Evolutionary conservation across 2,329 filamentous ascomycete genomes (phyloP), one percentile per base, ranked within the genome.

Genomic region (Colletotrichum sp.): DNA sequence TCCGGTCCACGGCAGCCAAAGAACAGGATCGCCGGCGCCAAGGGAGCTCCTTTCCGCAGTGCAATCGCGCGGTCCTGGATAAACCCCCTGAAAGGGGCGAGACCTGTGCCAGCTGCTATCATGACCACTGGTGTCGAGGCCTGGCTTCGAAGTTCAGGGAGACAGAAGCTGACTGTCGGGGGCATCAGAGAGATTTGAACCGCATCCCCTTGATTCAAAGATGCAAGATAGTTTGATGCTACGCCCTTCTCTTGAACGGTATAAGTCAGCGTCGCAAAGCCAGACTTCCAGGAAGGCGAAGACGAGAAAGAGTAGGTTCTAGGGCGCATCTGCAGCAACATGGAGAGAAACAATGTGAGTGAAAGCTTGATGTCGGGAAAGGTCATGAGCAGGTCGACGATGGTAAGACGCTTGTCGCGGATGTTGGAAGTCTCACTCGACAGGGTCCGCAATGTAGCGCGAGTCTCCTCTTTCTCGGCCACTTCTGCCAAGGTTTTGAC

Each of bases 251-350:
- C 88, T 67, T 95, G 88, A 1, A 96, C 89, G 5, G 89, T 89
- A 84, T 94, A 95, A 5, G 93, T 95, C 30, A 96, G 88, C 0
- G 93, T 92, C 67, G 90, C 89, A 73, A 87, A 87, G 13, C 84
- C 85, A 0, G 90, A 87, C 77, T 93, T 89, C 77, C 86, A 87
- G 0, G 95, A 87, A 0, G 94, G 93, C 0, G 94, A 95, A 0
- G 94, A 95, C 1, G 94, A 95, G 80, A 96, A 95, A 36, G 92
- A 95, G 79, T 24, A 68, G 39, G 48, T 68, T n/a, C 39, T 28
- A 36, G 39, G 34, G 9, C 16, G 39, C 30, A 57, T 68, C 24
- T n/a, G 57, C 12, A 18, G 28, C 16, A 62, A 8, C 57, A 34
- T 62, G 9, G 30, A 30, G 57, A 62, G 57, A 34, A 62, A 62